These are phyloP conservation scores for Bipolaris victoriae DNA, from an alignment of 2,329 filamentous ascomycete genomes.

Conservation along the genomic window DNA sequence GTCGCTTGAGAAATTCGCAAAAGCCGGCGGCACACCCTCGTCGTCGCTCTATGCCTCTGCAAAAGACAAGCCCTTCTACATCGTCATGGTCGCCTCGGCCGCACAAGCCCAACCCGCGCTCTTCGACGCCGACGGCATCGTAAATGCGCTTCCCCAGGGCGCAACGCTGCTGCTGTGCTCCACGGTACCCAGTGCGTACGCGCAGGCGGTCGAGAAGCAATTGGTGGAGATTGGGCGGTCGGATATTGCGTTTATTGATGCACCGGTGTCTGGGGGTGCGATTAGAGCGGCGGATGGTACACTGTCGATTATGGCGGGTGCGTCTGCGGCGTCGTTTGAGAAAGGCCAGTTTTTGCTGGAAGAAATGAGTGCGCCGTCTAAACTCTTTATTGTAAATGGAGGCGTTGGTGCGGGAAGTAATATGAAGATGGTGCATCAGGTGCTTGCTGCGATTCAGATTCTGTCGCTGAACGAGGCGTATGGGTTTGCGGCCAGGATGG, in stretches of 20 bases:
- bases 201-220: constrained; percentile 64
- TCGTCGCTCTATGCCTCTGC: constrained; percentile 68
- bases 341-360: constrained; percentile 65
- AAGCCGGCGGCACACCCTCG: constrained; percentile 66
- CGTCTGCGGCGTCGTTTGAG: constrained; percentile 61
- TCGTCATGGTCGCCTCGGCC: constrained; percentile 78
- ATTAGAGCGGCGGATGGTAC: constrained; percentile 72
- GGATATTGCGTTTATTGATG: constrained; percentile 72
- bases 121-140: constrained; percentile 63
- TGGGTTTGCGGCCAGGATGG: constrained; percentile 61
- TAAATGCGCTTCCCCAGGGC: constrained; percentile 59
- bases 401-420: constrained; percentile 61
- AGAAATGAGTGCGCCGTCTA: constrained; percentile 65
- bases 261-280: constrained; percentile 74
- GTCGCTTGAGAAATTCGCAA: constrained; percentile 68
- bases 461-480: constrained; percentile 62
- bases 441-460: constrained; percentile 65
- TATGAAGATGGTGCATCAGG: constrained; percentile 64
- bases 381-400: constrained; percentile 63
- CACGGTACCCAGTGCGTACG: constrained; percentile 72
- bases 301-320: constrained; percentile 76
- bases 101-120: constrained; percentile 71
- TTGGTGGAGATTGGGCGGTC: constrained; percentile 61
- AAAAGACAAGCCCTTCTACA: constrained; percentile 63
- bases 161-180: constrained; percentile 71